phyloP scores from a whole-genome alignment of 192 early-diverging fungal genomes.

The Obelidium mucronatum region DNA sequence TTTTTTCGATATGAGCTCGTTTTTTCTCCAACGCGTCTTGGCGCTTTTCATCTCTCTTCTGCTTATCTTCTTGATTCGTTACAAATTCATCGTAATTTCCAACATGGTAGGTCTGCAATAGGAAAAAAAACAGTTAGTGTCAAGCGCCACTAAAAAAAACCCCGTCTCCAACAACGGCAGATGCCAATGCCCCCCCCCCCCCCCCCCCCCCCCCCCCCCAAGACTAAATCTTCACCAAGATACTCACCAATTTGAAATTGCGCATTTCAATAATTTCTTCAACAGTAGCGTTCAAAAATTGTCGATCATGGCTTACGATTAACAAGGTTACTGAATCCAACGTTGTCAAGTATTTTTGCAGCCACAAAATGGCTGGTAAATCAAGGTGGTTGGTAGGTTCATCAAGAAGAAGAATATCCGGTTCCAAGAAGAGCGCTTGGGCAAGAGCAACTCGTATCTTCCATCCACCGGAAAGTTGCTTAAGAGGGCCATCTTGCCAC shows the following conservation, averaged over 20 bases:
- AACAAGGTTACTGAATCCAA: slow-evolving; percentile 73
- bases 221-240: background rate
- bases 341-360: slow-evolving; percentile 76
- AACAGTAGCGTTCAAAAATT: slow-evolving; percentile 81
- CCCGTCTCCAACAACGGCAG: too few species aligned
- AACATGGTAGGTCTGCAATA: slow-evolving; percentile 64
- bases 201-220: too few species aligned
- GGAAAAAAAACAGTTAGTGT: background rate
- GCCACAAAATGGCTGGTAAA: slow-evolving; percentile 90
- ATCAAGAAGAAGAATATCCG: slow-evolving; percentile 87
- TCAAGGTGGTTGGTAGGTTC: slow-evolving; percentile 90
- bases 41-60: slow-evolving; percentile 71
- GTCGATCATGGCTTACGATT: slow-evolving; percentile 88
- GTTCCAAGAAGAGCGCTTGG: slow-evolving; percentile 81
- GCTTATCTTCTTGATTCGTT: slow-evolving; percentile 75
- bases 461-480: slow-evolving; percentile 85
- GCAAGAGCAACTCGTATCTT: slow-evolving; percentile 87
- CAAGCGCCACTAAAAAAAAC: too few species aligned
- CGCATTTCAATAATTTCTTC: slow-evolving; percentile 60
- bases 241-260: slow-evolving; percentile 11
- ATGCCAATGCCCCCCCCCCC: too few species aligned
- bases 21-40: slow-evolving; percentile 70
- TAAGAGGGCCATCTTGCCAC: slow-evolving; percentile 58
- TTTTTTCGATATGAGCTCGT: slow-evolving; percentile 74
- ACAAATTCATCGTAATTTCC: slow-evolving; percentile 91